A percentile compares a stretch with the other conserved stretches of the same genome.
Conservation (phyloP, 2,329 filamentous ascomycete genomes). For the Karstenula rhodostoma region DNA sequence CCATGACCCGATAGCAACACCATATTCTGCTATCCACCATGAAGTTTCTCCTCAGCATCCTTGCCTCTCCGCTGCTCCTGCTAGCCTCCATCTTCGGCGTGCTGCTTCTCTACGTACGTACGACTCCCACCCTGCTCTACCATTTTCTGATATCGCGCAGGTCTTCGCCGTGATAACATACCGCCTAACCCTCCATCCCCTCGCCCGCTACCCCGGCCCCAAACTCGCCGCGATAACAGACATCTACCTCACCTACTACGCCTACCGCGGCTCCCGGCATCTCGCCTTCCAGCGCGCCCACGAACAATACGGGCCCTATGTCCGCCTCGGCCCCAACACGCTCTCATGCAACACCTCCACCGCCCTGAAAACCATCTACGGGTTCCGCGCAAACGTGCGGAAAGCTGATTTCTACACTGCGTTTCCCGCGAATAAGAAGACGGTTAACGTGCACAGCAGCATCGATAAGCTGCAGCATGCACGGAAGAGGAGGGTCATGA, state of each 20-base stretch:
- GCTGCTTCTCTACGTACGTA: slow-evolving; percentile 37
- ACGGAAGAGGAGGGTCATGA: slow-evolving; percentile 56
- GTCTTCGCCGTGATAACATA: slow-evolving; percentile 44
- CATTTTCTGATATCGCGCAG: slow-evolving; percentile 27
- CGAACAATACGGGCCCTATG: slow-evolving; percentile 71
- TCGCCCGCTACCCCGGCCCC: slow-evolving; percentile 54
- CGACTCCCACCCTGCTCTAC: not conserved
- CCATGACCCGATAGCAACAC: slow-evolving; percentile 3
- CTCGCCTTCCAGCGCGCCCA: slow-evolving; percentile 77
- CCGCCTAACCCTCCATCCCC: slow-evolving; percentile 53
- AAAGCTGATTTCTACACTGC: slow-evolving; percentile 60
- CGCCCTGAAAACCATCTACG: slow-evolving; percentile 59
- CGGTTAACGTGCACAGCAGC: slow-evolving; percentile 54
- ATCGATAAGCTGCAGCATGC: slow-evolving; percentile 58
- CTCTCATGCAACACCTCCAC: slow-evolving; percentile 77
- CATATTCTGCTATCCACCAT: slow-evolving; percentile 19
- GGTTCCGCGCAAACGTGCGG: slow-evolving; percentile 56
- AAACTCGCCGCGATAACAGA: slow-evolving; percentile 49
- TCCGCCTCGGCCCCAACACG: slow-evolving; percentile 81
- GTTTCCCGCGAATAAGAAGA: slow-evolving; percentile 53
- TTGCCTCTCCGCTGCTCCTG: slow-evolving; percentile 38
- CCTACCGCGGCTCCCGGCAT: slow-evolving; percentile 77
- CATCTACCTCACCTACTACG: slow-evolving; percentile 65
- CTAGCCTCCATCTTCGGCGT: slow-evolving; percentile 34
- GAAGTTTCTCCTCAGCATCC: slow-evolving; percentile 29